Evolutionary conservation across 2,329 filamentous ascomycete genomes (phyloP), one percentile per base, ranked within the genome.

Genomic region (Fusarium metavorans): DNA sequence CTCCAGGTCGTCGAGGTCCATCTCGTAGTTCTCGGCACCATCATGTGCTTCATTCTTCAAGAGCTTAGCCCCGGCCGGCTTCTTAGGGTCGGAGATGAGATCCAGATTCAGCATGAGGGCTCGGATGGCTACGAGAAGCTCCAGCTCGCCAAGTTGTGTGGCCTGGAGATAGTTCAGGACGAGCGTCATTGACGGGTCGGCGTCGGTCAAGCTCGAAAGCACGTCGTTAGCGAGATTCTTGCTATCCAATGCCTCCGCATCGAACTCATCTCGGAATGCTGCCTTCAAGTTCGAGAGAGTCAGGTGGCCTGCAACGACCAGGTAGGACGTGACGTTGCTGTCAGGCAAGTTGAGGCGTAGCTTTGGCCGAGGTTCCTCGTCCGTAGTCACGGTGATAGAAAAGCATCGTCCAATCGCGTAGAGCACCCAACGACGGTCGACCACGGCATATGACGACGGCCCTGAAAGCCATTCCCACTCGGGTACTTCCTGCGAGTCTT

Each of bases 71-170:
- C 70, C 76, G 16, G 75, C 82, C 60, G 76, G 74, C 73, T 77
- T 82, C 66, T 75, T 82, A 11, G 80, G 72, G 60, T 87, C 85
- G 35, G 86, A 84, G 25, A 90, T 84, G 37, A 91, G 81, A 70
- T 92, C 92, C 45, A 95, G 87, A 75, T 91, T 95, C 56, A 90
- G 87, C 85, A 95, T 92, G 18, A 95, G 85, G 3, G 89, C 83
- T 63, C 90, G 88, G 62, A 95, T 88, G 5, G 91, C 89, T 66
- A 92, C 85, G 2, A 94, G 87, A 7, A 95, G 85, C 79, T 95
- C 93, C 5, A 87, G 83, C 45, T 92, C 86, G 5, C 91, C 90
- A 20, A 95, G 86, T 76, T 90, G 89, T 9, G 92, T 93, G 7
- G 88, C 87, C 43, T 90, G 89, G 8, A 95, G 84, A 68, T 94